Evolutionary conservation across 768 basidiomycete species (phyloP).

Genomic region (Leccinum broughii): DNA sequence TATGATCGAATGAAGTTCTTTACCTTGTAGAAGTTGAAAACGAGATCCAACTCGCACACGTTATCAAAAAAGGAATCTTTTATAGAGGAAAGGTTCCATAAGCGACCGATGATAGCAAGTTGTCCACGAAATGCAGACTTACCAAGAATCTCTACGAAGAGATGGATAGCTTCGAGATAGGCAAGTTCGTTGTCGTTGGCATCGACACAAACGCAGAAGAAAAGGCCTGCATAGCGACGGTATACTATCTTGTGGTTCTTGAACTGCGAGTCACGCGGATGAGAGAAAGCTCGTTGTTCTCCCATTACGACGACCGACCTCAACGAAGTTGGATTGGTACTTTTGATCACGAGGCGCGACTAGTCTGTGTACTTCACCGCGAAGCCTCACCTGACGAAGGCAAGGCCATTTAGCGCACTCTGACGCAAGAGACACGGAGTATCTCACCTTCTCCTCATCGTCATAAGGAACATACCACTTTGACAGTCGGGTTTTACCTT

Average conservation of each 20-base stretch:
- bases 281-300: slow-evolving; percentile 1
- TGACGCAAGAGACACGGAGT: neutral
- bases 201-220: slow-evolving; percentile 97
- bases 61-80: slow-evolving; percentile 98
- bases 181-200: slow-evolving; percentile 98
- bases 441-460: slow-evolving; percentile 92
- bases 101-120: neutral
- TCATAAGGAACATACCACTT: slow-evolving; percentile 99
- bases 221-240: slow-evolving; percentile 93
- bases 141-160: slow-evolving; percentile 98
- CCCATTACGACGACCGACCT: slow-evolving; percentile 54
- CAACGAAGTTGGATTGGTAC: slow-evolving; percentile 98
- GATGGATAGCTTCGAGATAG: slow-evolving; percentile 95
- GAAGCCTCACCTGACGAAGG: slow-evolving; percentile 70
- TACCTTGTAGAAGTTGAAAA: slow-evolving; percentile 99
- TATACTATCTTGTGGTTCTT: slow-evolving; percentile 98
- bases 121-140: slow-evolving; percentile 25
- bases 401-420: slow-evolving; percentile 2
- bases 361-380: slow-evolving; percentile 94
- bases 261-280: slow-evolving; percentile 56
- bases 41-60: slow-evolving; percentile 95
- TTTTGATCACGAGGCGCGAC: slow-evolving; percentile 98
- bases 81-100: neutral
- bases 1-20: neutral
- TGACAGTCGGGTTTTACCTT: slow-evolving; percentile 95